These are phyloP conservation scores for Rhodamnia argentea DNA, from an alignment of 345 rosid genomes.

Conservation along the genomic window DNA sequence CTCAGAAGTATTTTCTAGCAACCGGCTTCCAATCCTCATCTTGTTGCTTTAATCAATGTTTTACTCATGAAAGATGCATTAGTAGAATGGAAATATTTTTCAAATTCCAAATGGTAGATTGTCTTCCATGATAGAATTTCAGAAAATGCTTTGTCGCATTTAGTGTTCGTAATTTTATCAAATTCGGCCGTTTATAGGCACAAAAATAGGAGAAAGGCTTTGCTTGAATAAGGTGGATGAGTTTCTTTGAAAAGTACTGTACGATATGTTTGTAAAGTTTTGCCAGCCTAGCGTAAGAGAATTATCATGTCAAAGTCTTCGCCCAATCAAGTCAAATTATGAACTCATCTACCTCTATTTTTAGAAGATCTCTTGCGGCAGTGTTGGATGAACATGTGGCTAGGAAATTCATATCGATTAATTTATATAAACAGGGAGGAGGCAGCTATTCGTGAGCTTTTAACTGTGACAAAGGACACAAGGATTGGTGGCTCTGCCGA, in stretches of 20 bases:
- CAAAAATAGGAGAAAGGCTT: background rate
- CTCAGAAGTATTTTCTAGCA: background rate
- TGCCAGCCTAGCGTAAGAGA: background rate
- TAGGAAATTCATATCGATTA: background rate
- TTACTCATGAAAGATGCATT: background rate
- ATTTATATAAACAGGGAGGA: slow-evolving; percentile 50
- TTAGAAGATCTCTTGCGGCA: background rate
- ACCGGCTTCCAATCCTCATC: background rate
- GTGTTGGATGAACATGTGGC: background rate
- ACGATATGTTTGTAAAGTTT: background rate
- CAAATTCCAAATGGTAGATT: background rate
- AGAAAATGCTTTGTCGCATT: background rate
- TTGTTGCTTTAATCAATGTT: background rate
- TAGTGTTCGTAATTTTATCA: background rate
- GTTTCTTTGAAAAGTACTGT: background rate
- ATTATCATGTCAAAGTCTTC: background rate
- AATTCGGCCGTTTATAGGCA: rapidly evolving
- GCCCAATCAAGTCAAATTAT: background rate
- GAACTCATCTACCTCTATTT: background rate
- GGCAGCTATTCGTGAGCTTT: slow-evolving; percentile 70
- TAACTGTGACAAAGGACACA: slow-evolving; percentile 60
- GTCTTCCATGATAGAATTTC: background rate
- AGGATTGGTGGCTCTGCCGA: slow-evolving; percentile 62
- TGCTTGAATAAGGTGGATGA: background rate
- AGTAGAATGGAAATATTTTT: background rate